Evolutionary conservation across 2,329 filamentous ascomycete genomes (phyloP).

Genomic region (Arthrobotrys musiformis): DNA sequence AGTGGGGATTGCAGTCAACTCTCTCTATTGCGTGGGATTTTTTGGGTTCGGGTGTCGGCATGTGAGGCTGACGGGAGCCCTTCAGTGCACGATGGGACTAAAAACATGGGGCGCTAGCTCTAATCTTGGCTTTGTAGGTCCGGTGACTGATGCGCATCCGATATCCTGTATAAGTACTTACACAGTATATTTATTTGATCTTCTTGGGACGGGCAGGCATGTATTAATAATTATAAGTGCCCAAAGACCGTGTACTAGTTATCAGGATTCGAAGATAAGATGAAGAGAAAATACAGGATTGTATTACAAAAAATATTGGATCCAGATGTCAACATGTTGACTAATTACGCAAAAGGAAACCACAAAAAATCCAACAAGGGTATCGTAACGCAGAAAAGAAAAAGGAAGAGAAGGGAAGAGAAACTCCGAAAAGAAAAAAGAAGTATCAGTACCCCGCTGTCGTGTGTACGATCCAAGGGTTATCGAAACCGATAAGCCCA

Average conservation of each 20-base stretch:
- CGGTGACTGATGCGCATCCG: neutral
- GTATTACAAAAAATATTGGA: neutral
- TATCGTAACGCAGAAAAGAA: neutral
- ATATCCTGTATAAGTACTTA: too few species aligned
- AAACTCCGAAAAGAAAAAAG: neutral
- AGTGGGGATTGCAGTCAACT: neutral
- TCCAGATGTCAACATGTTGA: too few species aligned
- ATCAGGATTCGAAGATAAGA: neutral
- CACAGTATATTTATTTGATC: too few species aligned
- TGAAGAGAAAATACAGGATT: neutral
- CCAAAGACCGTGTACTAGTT: too few species aligned
- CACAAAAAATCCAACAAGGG: neutral
- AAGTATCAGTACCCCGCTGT: constrained; percentile 11
- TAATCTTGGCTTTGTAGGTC: neutral
- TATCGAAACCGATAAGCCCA: neutral
- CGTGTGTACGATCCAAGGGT: neutral
- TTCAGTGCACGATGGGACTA: neutral
- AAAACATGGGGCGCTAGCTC: too few species aligned
- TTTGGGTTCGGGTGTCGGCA: neutral
- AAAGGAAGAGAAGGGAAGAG: neutral
- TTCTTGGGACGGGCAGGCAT: too few species aligned
- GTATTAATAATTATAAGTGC: too few species aligned
- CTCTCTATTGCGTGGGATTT: neutral
- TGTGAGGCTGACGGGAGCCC: constrained; percentile 15
- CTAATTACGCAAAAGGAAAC: too few species aligned